Percentiles rank a stretch among this genome's conserved stretches.
phyloP scores from a whole-genome alignment of 169 alveolate species.

The Eimeria maxima region DNA sequence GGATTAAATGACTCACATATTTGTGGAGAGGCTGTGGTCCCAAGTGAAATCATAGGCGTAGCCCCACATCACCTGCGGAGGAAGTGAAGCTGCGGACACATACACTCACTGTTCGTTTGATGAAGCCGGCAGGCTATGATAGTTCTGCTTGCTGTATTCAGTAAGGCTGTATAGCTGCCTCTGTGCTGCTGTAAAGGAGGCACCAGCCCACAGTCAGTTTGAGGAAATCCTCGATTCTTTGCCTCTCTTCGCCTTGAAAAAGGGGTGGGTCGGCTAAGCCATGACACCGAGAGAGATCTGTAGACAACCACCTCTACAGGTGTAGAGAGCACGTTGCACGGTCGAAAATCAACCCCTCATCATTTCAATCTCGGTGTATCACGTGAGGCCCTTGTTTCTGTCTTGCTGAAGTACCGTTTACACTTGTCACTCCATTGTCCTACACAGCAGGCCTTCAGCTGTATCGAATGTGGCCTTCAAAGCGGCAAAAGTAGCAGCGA shows the following conservation, averaged over 20 bases:
- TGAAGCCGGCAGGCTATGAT: not conserved
- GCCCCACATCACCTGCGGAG: too few species aligned
- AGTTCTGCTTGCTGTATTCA: constrained; percentile 29
- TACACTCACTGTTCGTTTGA: not conserved
- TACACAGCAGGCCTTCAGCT: not conserved
- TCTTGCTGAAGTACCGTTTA: not conserved
- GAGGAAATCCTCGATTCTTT: not conserved
- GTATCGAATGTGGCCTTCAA: not conserved
- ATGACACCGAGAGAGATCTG: not conserved
- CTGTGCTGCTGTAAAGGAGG: constrained; percentile 48
- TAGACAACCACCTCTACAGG: not conserved
- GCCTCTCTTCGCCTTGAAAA: constrained; percentile 58
- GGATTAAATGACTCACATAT: not conserved
- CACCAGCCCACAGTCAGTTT: not conserved
- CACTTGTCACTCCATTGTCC: not conserved
- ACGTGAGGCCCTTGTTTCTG: not conserved
- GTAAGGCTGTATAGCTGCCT: constrained; percentile 44
- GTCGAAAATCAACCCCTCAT: not conserved
- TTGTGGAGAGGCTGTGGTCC: not conserved
- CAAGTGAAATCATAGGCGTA: not conserved
- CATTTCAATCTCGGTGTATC: not conserved
- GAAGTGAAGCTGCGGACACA: not conserved
- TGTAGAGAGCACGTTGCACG: not conserved
- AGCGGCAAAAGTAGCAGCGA: not conserved
- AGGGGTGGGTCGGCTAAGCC: not conserved